A percentile compares a stretch with the other conserved stretches of the same genome.
These are phyloP conservation scores for Kuraishia capsulata DNA, from an alignment of 805 yeast genomes.

Conservation along the genomic window DNA sequence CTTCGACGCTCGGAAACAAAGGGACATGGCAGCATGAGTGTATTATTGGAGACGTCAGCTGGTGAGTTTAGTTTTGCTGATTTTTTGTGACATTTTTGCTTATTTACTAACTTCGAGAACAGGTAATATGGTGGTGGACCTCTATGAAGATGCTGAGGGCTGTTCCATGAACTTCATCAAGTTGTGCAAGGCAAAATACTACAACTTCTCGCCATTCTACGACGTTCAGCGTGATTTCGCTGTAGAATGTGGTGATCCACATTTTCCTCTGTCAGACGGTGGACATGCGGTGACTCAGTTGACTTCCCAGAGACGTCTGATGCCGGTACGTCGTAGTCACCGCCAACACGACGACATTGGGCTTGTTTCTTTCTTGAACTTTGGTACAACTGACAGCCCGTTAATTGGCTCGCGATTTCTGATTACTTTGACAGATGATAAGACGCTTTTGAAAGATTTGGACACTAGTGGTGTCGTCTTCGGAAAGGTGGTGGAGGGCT, in stretches of 20 bases:
- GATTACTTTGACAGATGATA: constrained; percentile 25
- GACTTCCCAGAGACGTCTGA: background rate
- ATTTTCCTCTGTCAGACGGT: constrained; percentile 23
- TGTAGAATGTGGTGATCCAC: constrained; percentile 40
- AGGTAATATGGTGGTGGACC: constrained; percentile 2
- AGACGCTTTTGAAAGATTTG: constrained; percentile 13
- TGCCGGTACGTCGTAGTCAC: no score
- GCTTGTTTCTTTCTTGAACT: constrained; percentile 19
- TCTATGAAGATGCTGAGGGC: background rate
- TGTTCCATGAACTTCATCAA: constrained; percentile 40
- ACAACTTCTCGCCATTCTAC: constrained; percentile 40
- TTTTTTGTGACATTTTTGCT: background rate
- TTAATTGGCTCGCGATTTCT: constrained; percentile 24
- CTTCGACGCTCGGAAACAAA: no score
- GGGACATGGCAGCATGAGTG: no score
- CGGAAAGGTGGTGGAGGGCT: constrained; percentile 46
- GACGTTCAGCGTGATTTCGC: constrained; percentile 28
- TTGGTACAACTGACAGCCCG: background rate
- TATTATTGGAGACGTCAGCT: constrained; percentile 1
- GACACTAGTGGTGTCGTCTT: constrained; percentile 22
- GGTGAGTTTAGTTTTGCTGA: background rate
- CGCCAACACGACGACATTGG: constrained; percentile 25
- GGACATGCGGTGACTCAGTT: background rate
- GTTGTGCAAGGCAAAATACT: constrained; percentile 43
- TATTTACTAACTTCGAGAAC: background rate